Base-by-base conservation (phyloP, 352 stramenopile genomes). In the Phytophthora melonis region DNA sequence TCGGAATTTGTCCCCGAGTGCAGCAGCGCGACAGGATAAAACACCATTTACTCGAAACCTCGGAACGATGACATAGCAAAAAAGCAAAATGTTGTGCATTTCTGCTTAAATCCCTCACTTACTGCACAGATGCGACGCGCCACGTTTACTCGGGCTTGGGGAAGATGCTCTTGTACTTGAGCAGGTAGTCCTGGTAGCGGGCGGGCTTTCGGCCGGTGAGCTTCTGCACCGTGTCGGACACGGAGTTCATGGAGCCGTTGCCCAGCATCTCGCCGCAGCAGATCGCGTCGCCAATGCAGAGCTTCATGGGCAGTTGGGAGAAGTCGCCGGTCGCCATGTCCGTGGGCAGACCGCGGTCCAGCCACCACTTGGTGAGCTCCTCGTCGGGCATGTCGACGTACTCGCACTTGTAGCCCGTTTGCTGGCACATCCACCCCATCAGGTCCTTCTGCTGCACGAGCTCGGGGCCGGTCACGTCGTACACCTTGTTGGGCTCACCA, bases 131-230 rank as follows among this genome's bases (percentile, higher is more conserved):
- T 49, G 16, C 5, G 8, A 18, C 7, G 6, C 41, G 7, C 49
- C 45, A 5, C 13, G 49, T 25, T 72, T 72, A 70, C 54, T 77
- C 49, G 0, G 73, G 63, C 56, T 70, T 77, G 49, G 64, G 73
- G 63, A 77, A 75, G 19, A 66, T 49, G 43, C 74, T 39, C 68
- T 65, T 71, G 60, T 77, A 80, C 68, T 75, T 77, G 59, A 66
- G 58, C 27, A 77, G 52, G 34, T 41, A 41, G 34, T 77, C 34
- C 56, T 75, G 58, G 59, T 57, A 80, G 32, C 32, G 53, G 3
- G 53, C 9, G 16, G 72, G 72, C 25, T 73, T 79, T 36, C 67
- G 62, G 5, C 72, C 72, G 1, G 72, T 79, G 43, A 79, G 60
- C 52, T 80, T 74, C 68, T 80, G 68, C 23, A 80, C 73, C 21